Conservation (phyloP, 108 stramenopile genomes). For the Fragilaria crotonensis region DNA sequence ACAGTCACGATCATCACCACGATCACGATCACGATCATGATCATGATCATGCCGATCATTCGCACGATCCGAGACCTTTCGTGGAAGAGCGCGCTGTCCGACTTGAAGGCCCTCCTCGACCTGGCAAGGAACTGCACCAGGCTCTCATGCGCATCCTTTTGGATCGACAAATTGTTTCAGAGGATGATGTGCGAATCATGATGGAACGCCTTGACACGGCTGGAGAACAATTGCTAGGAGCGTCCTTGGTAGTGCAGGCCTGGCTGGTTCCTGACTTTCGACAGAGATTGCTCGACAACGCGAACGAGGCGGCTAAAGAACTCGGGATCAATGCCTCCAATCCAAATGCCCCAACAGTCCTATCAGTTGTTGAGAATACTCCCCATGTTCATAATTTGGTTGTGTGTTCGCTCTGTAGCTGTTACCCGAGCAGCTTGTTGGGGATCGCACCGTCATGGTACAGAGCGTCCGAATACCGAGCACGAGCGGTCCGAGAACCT, state of each 20-base stretch:
- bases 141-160: slow-evolving; percentile 22
- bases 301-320: slow-evolving; percentile 43
- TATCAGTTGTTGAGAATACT: slow-evolving; percentile 44
- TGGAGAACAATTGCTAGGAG: slow-evolving; percentile 20
- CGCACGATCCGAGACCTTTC: slow-evolving; percentile 18
- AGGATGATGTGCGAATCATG: slow-evolving; percentile 28
- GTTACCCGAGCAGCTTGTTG: slow-evolving; percentile 47
- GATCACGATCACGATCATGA: slow-evolving; percentile 8
- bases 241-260: slow-evolving; percentile 35
- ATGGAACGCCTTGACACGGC: slow-evolving; percentile 33
- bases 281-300: slow-evolving; percentile 33
- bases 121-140: slow-evolving; percentile 27
- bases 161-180: slow-evolving; percentile 19
- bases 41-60: slow-evolving; percentile 22
- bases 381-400: slow-evolving; percentile 44
- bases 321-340: slow-evolving; percentile 44
- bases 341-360: slow-evolving; percentile 53
- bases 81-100: slow-evolving; percentile 29
- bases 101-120: slow-evolving; percentile 27
- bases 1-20: slow-evolving; percentile 16
- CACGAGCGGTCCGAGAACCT: slow-evolving; percentile 64
- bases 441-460: slow-evolving; percentile 65
- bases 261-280: slow-evolving; percentile 42
- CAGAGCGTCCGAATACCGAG: slow-evolving; percentile 48
- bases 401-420: slow-evolving; percentile 61